Evolutionary conservation across 2,329 filamentous ascomycete genomes (phyloP).

Genomic region (Ascochyta koolunga): DNA sequence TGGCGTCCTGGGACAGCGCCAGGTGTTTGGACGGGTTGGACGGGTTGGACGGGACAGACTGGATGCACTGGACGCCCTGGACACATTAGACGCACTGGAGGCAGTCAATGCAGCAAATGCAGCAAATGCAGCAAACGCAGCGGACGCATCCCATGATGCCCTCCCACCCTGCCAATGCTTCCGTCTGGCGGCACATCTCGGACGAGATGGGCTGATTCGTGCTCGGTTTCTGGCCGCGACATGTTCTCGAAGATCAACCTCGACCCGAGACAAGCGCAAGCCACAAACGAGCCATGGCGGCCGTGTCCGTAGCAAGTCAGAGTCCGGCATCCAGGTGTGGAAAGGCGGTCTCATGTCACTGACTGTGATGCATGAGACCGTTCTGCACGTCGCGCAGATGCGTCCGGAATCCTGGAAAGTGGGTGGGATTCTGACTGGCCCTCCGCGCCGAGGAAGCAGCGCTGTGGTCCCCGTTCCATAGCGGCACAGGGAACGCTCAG

Average conservation of each 20-base stretch:
- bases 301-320: slow-evolving; percentile 24
- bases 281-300: slow-evolving; percentile 26
- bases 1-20: slow-evolving; percentile 4
- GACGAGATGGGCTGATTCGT: slow-evolving; percentile 6
- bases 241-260: slow-evolving; percentile 16
- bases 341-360: slow-evolving; percentile 30
- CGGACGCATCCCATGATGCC: neutral
- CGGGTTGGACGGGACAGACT: no score
- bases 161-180: slow-evolving; percentile 4
- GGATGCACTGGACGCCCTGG: no score
- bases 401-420: slow-evolving; percentile 34
- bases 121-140: no score
- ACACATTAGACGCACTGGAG: no score
- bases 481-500: slow-evolving; percentile 13
- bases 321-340: slow-evolving; percentile 33
- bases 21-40: neutral
- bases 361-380: slow-evolving; percentile 32
- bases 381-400: slow-evolving; percentile 30
- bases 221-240: slow-evolving; percentile 9
- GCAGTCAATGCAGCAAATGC: no score
- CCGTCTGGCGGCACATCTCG: slow-evolving; percentile 2
- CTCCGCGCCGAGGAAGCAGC: slow-evolving; percentile 13
- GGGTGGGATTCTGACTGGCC: slow-evolving; percentile 28
- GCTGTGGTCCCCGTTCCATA: slow-evolving; percentile 5
- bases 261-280: slow-evolving; percentile 24